A percentile compares a stretch with the other conserved stretches of the same genome.
phyloP scores from a whole-genome alignment of 116 monocot species.

The Phalaenopsis hybrid region DNA sequence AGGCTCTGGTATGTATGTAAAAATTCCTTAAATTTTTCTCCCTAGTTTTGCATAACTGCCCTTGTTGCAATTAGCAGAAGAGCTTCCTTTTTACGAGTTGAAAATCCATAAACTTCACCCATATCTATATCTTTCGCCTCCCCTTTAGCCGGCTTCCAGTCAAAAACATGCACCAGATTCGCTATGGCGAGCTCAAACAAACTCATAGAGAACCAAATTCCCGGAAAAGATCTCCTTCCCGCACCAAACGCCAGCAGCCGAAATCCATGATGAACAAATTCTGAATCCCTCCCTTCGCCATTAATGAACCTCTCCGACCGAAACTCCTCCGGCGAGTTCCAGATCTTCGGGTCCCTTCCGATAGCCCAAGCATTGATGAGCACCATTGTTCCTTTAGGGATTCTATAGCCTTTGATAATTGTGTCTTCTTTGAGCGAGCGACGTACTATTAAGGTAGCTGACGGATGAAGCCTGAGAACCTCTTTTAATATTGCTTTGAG shows the following conservation, averaged over 20 bases:
- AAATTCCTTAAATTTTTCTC: too few species aligned
- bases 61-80: too few species aligned
- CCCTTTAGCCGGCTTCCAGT: too few species aligned
- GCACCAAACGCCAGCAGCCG: background rate
- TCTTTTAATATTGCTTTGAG: conserved; percentile 74
- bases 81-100: too few species aligned
- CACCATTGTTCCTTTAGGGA: too few species aligned
- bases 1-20: too few species aligned
- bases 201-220: background rate
- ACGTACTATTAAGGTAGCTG: conserved; percentile 54
- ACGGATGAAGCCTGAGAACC: conserved; percentile 66
- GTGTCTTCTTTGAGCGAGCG: conserved; percentile 39
- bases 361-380: too few species aligned
- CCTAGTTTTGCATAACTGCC: too few species aligned
- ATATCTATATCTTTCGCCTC: too few species aligned
- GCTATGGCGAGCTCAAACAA: background rate
- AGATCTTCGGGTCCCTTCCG: conserved; percentile 20
- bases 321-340: conserved; percentile 36
- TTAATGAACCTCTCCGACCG: conserved; percentile 14
- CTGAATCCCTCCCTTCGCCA: background rate
- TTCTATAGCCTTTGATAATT: conserved; percentile 29
- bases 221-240: background rate
- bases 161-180: background rate
- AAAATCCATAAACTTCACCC: too few species aligned
- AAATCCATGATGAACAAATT: background rate